phyloP scores from a whole-genome alignment of 345 rosid genomes.

The Erodium maritimum region DNA sequence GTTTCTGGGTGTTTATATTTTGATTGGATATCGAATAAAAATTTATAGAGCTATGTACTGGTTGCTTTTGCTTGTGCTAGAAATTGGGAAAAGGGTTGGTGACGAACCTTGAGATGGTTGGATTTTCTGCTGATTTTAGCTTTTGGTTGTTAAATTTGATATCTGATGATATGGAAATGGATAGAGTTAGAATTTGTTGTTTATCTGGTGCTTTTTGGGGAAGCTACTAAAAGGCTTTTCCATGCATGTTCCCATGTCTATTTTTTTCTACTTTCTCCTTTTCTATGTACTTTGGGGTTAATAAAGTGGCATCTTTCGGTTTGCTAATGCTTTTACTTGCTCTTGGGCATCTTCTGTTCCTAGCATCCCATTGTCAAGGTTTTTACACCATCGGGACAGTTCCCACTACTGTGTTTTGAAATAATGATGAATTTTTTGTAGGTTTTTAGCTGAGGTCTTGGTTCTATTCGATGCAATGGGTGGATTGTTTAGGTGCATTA shows the following conservation, averaged over 20 bases:
- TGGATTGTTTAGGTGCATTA: neutral
- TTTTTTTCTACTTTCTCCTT: neutral
- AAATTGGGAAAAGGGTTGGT: neutral
- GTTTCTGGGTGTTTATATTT: too few species aligned
- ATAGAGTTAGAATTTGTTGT: neutral
- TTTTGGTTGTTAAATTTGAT: neutral
- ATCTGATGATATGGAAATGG: neutral
- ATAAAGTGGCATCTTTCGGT: neutral
- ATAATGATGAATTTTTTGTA: neutral
- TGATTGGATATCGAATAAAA: too few species aligned
- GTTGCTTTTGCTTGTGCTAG: neutral
- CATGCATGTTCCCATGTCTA: neutral
- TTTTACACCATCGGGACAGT: neutral
- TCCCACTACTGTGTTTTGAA: neutral
- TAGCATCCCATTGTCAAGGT: neutral
- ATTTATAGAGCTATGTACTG: too few species aligned
- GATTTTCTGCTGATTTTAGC: neutral
- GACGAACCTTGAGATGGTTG: neutral
- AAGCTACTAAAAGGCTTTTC: neutral
- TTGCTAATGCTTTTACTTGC: neutral
- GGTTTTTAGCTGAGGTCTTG: neutral
- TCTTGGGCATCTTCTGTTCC: neutral
- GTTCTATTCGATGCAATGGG: neutral
- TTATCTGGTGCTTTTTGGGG: neutral
- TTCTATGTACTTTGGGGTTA: too few species aligned